Conservation (phyloP, 495 filamentous ascomycete genomes). For the Xylaria castorea region DNA sequence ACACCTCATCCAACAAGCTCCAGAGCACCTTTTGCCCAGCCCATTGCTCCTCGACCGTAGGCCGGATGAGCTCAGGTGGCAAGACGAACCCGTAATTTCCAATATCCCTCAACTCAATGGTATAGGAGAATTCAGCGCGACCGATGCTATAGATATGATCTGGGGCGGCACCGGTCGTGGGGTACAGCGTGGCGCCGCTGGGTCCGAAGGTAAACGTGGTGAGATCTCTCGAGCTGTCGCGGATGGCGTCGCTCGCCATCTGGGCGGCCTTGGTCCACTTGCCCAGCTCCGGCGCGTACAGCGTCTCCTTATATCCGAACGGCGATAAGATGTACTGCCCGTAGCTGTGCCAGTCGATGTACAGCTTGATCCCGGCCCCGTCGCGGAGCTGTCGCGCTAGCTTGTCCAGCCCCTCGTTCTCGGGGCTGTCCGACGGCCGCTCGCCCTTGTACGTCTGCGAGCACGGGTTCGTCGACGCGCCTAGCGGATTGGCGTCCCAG, state of each 20-base stretch:
- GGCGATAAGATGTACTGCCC: conserved; percentile 44
- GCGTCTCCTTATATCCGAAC: conserved; percentile 33
- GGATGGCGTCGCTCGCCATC: conserved; percentile 45
- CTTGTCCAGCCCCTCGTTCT: conserved; percentile 37
- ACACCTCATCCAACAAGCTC: conserved; percentile 34
- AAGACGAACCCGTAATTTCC: conserved; percentile 57
- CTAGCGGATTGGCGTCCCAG: conserved; percentile 50
- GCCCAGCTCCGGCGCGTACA: conserved; percentile 48
- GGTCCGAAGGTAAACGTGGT: conserved; percentile 50
- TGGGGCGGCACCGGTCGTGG: conserved; percentile 51
- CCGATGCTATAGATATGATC: conserved; percentile 57
- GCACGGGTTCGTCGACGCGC: conserved; percentile 56
- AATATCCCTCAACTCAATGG: conserved; percentile 55
- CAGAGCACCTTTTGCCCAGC: conserved; percentile 52
- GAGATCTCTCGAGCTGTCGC: conserved; percentile 47
- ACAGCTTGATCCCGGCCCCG: conserved; percentile 50
- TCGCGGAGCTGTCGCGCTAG: conserved; percentile 47
- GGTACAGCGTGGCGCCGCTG: conserved; percentile 57
- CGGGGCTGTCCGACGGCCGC: conserved; percentile 37
- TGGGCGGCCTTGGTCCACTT: conserved; percentile 48
- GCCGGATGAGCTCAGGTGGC: conserved; percentile 52
- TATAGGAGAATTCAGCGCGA: conserved; percentile 53
- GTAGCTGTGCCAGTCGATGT: conserved; percentile 60
- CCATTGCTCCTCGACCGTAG: conserved; percentile 52
- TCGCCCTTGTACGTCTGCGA: conserved; percentile 54